Evolutionary conservation across 768 basidiomycete genomes (phyloP), one percentile per base, ranked within the genome.

Genomic region (Xerocomellus intermedius): DNA sequence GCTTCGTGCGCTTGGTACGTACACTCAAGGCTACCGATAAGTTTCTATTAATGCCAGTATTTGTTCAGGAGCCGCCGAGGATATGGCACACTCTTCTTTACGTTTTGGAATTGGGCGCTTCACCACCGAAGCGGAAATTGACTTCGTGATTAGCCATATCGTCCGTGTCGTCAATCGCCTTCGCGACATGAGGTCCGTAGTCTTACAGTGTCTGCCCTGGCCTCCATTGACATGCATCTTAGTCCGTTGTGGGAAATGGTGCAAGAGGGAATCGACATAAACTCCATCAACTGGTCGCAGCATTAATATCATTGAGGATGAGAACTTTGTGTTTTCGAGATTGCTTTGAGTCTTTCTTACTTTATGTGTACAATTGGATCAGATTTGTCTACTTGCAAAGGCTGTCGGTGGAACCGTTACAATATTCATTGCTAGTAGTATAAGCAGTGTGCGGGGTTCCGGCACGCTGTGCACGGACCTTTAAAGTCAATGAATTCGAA

Each of bases 221-320:
- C 32, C 58, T 50, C 48, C 56, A 30, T 47, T 59, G 28, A 64
- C 46, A 48, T 24, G 30, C 24, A 46, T 44, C 37, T 22, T 26
- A 92, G 93, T 67, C 97, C 97, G 33, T 74, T 99, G 50, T 99
- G 96, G 96, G 97, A 99, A 76, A 98, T 99, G 95, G 95, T 98
- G 16, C 94, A 97, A 74, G 97, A 98, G 69, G 96, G 96, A 41
- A 95, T 98, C 56, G 97, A 99, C 71, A 83, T 98, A 63, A 94
- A 86, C 68, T 80, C 89, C 17, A 99, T 98, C 69, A 83, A 98
- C 74, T 98, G 95, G 95, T 89, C 91, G 43, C 91, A 79, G 53
- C 79, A 80, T 60, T 81, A 71, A 75, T 49, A 21, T 39, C 13
- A 26, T 22, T 26, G 35, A 41, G 33, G 28, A 36, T 51, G 42